Evolutionary conservation across 352 stramenopile species (phyloP), one percentile per base, ranked within the genome.

Genomic region (Pythium oligandrum): DNA sequence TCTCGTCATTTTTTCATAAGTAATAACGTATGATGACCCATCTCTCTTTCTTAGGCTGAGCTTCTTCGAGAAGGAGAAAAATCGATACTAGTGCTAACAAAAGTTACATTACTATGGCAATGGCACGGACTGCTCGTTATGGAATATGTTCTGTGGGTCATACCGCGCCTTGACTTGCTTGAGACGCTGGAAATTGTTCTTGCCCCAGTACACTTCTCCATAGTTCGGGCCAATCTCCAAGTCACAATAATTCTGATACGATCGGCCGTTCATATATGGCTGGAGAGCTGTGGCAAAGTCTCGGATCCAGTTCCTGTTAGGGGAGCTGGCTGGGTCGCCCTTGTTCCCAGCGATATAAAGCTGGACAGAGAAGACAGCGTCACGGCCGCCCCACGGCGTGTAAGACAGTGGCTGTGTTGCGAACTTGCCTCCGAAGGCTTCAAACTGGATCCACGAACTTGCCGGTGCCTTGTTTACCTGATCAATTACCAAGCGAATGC

Each of bases 231-330:
- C 70, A 34, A 83, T 55, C 11, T 79, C 73, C 34, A 83, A 49
- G 40, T 83, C 73, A 63, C 64, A 75, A 59, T 83, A 83, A 59
- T 83, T 80, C 60, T 83, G 73, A 63, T 83, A 83, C 48, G 75
- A 72, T 45, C 60, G 64, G n/a, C 68, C 70, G 63, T 76, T 71
- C 32, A 80, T 64, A 57, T 71, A 73, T 30, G 62, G 53, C 17
- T 63, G 59, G 8, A 83, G 40, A 0, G 68, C 70, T 11, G 47
- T 34, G 6, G 58, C 55, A 48, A 83, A 74, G 12, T 58, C 62
- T 12, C 64, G 62, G 48, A 78, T 78, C 70, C 70, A 83, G 53
- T 75, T 7, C 44, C 72, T 69, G 11, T 59, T 63, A 40, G 59
- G 46, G 33, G 70, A 77, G 40, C 66, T 53, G 43, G 66, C 55